Evolutionary conservation across 257 asterid genomes (phyloP).

Genomic region (Solanum chiquidenum): DNA sequence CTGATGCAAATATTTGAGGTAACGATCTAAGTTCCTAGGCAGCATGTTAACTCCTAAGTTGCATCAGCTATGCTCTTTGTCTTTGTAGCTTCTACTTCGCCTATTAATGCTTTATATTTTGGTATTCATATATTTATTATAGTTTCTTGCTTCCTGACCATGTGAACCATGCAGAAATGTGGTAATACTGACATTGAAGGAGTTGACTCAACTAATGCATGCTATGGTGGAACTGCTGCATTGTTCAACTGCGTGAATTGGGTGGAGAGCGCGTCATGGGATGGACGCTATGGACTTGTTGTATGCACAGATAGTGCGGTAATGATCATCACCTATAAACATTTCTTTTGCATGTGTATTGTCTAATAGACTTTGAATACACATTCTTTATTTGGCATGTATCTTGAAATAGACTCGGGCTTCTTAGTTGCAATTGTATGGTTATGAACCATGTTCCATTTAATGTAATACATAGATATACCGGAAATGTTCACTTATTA

Average conservation of each 20-base stretch:
- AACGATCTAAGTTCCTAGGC: neutral
- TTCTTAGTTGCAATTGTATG: neutral
- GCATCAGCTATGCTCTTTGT: neutral
- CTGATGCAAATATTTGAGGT: conserved; percentile 99
- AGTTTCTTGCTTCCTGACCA: conserved; percentile 2
- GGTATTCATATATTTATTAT: neutral
- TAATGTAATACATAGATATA: neutral
- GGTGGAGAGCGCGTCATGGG: conserved; percentile 99
- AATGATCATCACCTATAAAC: conserved; percentile 15
- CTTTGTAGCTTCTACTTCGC: neutral
- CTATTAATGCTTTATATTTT: neutral
- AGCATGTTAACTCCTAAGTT: neutral
- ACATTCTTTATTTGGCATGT: neutral
- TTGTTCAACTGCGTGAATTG: conserved; percentile 87
- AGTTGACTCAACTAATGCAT: conserved; percentile 94
- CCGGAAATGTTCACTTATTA: neutral
- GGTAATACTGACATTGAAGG: conserved; percentile 99
- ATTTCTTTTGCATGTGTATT: neutral
- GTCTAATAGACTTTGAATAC: neutral
- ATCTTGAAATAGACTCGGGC: neutral
- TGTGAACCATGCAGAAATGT: conserved; percentile 40
- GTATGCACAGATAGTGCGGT: conserved; percentile 99
- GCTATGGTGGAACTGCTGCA: conserved; percentile 99
- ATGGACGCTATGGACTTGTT: conserved; percentile 97
- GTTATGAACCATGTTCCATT: neutral